Evolutionary conservation across 805 yeast species (phyloP).

Genomic region (Ogataea methanolica): DNA sequence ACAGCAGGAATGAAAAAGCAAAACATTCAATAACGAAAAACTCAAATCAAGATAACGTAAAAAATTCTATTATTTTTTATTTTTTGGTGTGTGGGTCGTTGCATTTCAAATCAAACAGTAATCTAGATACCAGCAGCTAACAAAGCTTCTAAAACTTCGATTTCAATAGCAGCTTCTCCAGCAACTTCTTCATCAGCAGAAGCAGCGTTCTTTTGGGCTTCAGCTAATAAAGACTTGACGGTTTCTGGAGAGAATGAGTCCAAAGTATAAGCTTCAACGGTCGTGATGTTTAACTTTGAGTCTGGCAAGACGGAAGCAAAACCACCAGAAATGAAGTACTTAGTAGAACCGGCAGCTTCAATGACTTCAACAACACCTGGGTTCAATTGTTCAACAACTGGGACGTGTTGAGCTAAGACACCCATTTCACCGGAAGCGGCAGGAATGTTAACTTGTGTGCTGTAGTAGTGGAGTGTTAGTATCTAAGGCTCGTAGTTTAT

Average conservation of each 20-base stretch:
- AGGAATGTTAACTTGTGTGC: conserved; percentile 87
- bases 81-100: not conserved
- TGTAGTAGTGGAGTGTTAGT: conserved; percentile 10
- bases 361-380: conserved; percentile 95
- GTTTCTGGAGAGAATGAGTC: conserved; percentile 79
- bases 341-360: conserved; percentile 67
- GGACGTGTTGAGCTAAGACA: conserved; percentile 96
- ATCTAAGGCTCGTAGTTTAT: not conserved
- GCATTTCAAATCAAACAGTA: not conserved
- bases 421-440: conserved; percentile 95
- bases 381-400: conserved; percentile 90
- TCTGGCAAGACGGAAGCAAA: conserved; percentile 95
- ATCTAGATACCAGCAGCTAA: conserved; percentile 50
- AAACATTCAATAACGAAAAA: too few relatives aligned
- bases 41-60: not conserved
- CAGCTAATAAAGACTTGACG: conserved; percentile 76
- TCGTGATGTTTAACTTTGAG: conserved; percentile 82
- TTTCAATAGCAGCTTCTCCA: conserved; percentile 92
- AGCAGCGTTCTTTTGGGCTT: conserved; percentile 87
- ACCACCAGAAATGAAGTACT: conserved; percentile 93
- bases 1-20: too few relatives aligned
- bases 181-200: conserved; percentile 85
- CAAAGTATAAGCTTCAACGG: conserved; percentile 92
- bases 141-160: conserved; percentile 94
- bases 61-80: not conserved